These are phyloP conservation scores for Boeremia lycopersici DNA, from an alignment of 2,329 filamentous ascomycete genomes.

Conservation along the genomic window DNA sequence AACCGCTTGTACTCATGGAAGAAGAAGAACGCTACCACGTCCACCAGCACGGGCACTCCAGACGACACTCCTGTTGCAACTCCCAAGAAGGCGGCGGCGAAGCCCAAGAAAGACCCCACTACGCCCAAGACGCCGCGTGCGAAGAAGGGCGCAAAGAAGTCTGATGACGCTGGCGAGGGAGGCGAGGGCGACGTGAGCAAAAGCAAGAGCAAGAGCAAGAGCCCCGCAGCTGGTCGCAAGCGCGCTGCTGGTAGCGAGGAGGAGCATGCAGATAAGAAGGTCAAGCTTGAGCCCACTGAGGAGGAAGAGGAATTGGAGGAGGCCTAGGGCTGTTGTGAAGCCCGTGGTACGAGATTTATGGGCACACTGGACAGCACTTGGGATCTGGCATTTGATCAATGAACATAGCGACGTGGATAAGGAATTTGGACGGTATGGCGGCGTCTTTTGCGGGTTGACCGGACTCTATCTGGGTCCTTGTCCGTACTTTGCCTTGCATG, in stretches of 20 bases:
- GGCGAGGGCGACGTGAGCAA: not conserved
- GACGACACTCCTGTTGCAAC: not conserved
- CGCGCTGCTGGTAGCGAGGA: slow-evolving; percentile 1
- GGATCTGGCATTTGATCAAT: not conserved
- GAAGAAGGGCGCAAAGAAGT: slow-evolving; percentile 11
- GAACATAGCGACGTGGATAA: too few relatives aligned
- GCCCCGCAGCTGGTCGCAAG: slow-evolving; percentile 6
- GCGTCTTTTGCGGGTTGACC: too few relatives aligned
- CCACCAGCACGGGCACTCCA: not conserved
- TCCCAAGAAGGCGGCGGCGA: slow-evolving; percentile 4
- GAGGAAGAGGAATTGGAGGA: not conserved
- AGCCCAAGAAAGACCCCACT: not conserved
- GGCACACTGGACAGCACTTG: too few relatives aligned
- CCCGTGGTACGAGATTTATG: not conserved
- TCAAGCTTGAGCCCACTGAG: not conserved
- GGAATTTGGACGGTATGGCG: too few relatives aligned
- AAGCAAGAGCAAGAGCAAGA: not conserved
- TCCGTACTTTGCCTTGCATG: too few relatives aligned
- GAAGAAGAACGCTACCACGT: slow-evolving; percentile 17
- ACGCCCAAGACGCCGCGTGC: slow-evolving; percentile 7
- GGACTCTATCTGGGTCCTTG: too few relatives aligned
- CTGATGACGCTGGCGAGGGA: not conserved
- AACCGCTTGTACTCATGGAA: slow-evolving; percentile 32
- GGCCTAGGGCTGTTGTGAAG: not conserved
- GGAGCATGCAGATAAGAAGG: slow-evolving; percentile 3